phyloP scores from a whole-genome alignment of 495 filamentous ascomycete genomes.

The Rhypophila decipiens region DNA sequence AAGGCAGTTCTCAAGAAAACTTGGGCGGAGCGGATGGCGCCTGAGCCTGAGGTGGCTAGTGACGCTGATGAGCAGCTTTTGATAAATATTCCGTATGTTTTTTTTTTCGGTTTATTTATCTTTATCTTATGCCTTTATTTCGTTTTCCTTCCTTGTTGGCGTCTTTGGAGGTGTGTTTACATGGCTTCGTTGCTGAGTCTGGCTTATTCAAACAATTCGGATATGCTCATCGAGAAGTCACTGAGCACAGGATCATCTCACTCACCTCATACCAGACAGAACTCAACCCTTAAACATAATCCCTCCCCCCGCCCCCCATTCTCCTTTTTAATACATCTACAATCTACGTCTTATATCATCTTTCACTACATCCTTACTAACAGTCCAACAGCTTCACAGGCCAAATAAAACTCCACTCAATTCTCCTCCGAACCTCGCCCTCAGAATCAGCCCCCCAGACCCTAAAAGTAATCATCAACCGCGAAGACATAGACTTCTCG shows the following conservation, averaged over 20 bases:
- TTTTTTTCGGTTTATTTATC: slow-evolving; percentile 8
- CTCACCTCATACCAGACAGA: too few species aligned
- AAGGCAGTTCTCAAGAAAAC: slow-evolving; percentile 78
- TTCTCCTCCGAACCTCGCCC: slow-evolving; percentile 72
- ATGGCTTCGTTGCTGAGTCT: neutral
- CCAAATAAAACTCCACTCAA: slow-evolving; percentile 83
- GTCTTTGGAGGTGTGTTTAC: slow-evolving; percentile 1
- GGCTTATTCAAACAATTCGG: neutral
- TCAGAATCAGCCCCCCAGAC: slow-evolving; percentile 69
- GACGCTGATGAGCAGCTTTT: slow-evolving; percentile 91
- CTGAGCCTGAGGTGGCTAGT: slow-evolving; percentile 69
- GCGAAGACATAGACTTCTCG: slow-evolving; percentile 77
- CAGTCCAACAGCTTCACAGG: slow-evolving; percentile 86
- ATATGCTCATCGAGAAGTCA: too few species aligned
- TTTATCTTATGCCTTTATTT: slow-evolving; percentile 7
- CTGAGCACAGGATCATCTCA: too few species aligned
- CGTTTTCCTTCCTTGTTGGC: neutral
- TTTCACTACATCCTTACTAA: too few species aligned
- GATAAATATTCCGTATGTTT: slow-evolving; percentile 79
- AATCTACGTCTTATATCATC: too few species aligned
- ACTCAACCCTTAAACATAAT: too few species aligned
- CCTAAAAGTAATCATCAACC: slow-evolving; percentile 78
- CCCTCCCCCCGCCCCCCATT: too few species aligned
- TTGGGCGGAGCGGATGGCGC: slow-evolving; percentile 70
- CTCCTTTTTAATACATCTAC: too few species aligned